Evolutionary conservation across 495 filamentous ascomycete species (phyloP).

Genomic region (Oidiodendron maius): DNA sequence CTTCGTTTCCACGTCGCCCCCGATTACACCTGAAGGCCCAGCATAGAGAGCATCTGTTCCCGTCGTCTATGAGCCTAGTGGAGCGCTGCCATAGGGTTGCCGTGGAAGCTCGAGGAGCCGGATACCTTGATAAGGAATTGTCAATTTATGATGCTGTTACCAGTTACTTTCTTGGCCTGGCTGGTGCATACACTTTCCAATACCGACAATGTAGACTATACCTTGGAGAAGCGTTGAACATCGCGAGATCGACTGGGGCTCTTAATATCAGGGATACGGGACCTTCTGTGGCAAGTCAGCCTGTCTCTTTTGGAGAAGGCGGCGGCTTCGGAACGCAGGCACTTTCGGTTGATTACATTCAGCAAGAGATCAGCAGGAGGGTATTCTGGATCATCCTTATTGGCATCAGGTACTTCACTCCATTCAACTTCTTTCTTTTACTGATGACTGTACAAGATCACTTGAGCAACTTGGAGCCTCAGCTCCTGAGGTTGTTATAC

Average conservation of each 20-base stretch:
- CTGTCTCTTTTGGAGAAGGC: not conserved
- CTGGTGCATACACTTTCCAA: constrained; percentile 63
- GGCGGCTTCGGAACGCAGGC: not conserved
- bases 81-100: constrained; percentile 69
- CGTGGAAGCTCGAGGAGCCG: constrained; percentile 61
- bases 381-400: constrained; percentile 75
- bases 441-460: constrained; percentile 34
- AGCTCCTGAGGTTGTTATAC: constrained; percentile 57
- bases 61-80: constrained; percentile 65
- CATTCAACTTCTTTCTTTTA: not conserved
- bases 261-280: constrained; percentile 31
- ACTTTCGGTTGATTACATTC: constrained; percentile 53
- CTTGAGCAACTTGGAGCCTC: constrained; percentile 65
- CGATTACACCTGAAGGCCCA: constrained; percentile 63
- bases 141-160: constrained; percentile 76
- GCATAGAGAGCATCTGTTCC: constrained; percentile 47
- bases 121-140: constrained; percentile 59
- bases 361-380: constrained; percentile 70
- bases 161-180: constrained; percentile 76
- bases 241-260: constrained; percentile 60
- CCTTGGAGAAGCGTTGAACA: constrained; percentile 66
- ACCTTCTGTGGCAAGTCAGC: not conserved
- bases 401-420: constrained; percentile 34
- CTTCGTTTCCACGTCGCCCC: constrained; percentile 77
- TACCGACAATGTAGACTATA: constrained; percentile 62